Evolutionary conservation across 2,329 filamentous ascomycete species (phyloP), one percentile per base, ranked within the genome.

Genomic region (Emmonsia crescens): DNA sequence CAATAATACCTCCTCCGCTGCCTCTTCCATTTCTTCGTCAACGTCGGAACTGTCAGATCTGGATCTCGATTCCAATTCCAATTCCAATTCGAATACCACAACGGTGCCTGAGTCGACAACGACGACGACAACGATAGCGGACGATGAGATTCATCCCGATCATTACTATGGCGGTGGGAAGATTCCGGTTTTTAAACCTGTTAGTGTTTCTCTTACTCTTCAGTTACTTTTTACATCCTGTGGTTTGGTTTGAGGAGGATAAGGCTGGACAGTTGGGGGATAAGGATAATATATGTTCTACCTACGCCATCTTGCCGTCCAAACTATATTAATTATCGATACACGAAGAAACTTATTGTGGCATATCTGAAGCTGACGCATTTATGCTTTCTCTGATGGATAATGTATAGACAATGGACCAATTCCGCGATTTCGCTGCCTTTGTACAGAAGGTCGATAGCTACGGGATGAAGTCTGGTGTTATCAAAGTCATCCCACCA

Each of bases 401-500:
- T 29, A 19, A 29, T 31, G 16, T 52, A 19, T 36, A 86, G 75
- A 93, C 88, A 63, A 96, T 96, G 90, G 83, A 88, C 64, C 91
- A 99, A 76, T 97, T 97, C 77, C 86, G 86, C 71, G 90, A 94
- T 76, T 99, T 99, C 75, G 89, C 93, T 77, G 85, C 84, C 72
- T 97, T 95, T 74, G 89, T 97, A 81, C 85, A 86, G 71, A 92
- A 90, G 75, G 85, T 99, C 64, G 90, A 99, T 74, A 85, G 86
- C 66, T 96, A 96, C 74, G 94, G 94, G 69, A 99, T 99, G 94
- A 90, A 91, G 76, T 94, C 91, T 27, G 94, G 94, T 42, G 96
- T 99, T 69, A 86, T 97, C 72, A 97, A 99, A 77, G 88, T 99
- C 62, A 88, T 97, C 60, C 92, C 94, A 33, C 94, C 94, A 0